Conservation (phyloP, 2,329 filamentous ascomycete genomes). For the Aspergillus sp. region DNA sequence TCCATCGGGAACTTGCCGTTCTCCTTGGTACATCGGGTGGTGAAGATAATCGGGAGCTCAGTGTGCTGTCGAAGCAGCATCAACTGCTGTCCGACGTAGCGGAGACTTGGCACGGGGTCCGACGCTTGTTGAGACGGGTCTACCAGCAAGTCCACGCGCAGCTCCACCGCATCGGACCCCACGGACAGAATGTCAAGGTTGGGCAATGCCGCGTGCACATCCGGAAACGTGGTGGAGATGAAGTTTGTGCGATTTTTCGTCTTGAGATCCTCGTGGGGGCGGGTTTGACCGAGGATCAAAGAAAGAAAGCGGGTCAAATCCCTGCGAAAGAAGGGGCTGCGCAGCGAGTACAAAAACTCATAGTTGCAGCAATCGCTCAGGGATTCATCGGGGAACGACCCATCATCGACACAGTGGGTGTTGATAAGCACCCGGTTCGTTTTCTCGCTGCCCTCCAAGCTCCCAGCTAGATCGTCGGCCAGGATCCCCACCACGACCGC, state of each 20-base stretch:
- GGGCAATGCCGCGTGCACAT: slow-evolving; percentile 76
- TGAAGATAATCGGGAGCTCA: slow-evolving; percentile 87
- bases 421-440: slow-evolving; percentile 67
- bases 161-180: slow-evolving; percentile 79
- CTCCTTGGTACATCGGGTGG: slow-evolving; percentile 75
- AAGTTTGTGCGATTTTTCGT: slow-evolving; percentile 76
- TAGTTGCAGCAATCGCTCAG: slow-evolving; percentile 74
- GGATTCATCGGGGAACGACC: slow-evolving; percentile 64
- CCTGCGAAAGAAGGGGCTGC: slow-evolving; percentile 65
- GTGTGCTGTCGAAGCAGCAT: slow-evolving; percentile 81
- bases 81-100: slow-evolving; percentile 81
- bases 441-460: slow-evolving; percentile 58
- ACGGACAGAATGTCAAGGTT: slow-evolving; percentile 86
- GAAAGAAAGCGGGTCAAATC: slow-evolving; percentile 77
- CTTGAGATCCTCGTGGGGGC: slow-evolving; percentile 68
- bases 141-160: slow-evolving; percentile 76
- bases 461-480: slow-evolving; percentile 54
- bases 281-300: slow-evolving; percentile 74
- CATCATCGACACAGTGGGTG: slow-evolving; percentile 70
- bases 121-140: slow-evolving; percentile 64
- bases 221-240: slow-evolving; percentile 84
- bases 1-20: slow-evolving; percentile 85
- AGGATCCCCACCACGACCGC: slow-evolving; percentile 66
- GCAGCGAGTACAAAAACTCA: slow-evolving; percentile 76
- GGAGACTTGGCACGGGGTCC: slow-evolving; percentile 69